Base-by-base conservation (phyloP, 345 rosid genomes). In the Eucalyptus virginea region DNA sequence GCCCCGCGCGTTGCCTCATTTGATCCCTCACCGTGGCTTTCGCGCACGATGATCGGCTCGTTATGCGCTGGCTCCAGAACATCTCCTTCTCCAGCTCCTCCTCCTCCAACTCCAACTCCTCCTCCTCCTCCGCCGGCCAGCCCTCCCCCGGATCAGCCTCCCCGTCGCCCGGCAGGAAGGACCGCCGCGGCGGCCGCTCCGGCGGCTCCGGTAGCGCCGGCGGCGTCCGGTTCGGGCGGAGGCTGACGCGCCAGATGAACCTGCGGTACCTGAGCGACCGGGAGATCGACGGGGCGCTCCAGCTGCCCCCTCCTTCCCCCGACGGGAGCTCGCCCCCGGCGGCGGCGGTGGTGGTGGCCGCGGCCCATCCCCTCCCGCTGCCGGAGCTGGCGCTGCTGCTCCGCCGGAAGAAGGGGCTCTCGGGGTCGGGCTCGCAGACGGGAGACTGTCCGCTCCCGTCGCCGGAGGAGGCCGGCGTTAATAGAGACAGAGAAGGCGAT, bases 41-140 rank as follows among this genome's bases (percentile, higher is more conserved):
- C 52, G n/a, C 86, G 65, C 49, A 69, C 88, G n/a, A 89, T 89
- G 90, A 86, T 89, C 44, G 44, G 87, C 91, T 91, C 90, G 86
- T 42, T 88, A 97, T 96, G 99, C 99, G 97, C 90, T 97, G 99
- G 97, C 93, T 95, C 89, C 94, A 90, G 49, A 95, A 91, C 92
- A 86, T 94, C 88, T 93, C 96, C 86, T 93, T 91, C 88, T 91
- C 96, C 18, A 89, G 94, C 44, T 87, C 95, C 56, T 90, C 95
- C 2, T 91, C 93, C 7, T 77, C 52, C 52, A 47, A 13, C 50
- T 48, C 50, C 50, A 48, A 48, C 50, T 48, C 93, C 42, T 18
- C 83, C 42, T 18, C 83, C 93, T 26, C 18, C 89, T 52, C 83
- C 93, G 60, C 69, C 56, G 49, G 69, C 89, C 30, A 81, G 72